Conservation (phyloP, 2,329 filamentous ascomycete species). For the Exophiala oligosperma region DNA sequence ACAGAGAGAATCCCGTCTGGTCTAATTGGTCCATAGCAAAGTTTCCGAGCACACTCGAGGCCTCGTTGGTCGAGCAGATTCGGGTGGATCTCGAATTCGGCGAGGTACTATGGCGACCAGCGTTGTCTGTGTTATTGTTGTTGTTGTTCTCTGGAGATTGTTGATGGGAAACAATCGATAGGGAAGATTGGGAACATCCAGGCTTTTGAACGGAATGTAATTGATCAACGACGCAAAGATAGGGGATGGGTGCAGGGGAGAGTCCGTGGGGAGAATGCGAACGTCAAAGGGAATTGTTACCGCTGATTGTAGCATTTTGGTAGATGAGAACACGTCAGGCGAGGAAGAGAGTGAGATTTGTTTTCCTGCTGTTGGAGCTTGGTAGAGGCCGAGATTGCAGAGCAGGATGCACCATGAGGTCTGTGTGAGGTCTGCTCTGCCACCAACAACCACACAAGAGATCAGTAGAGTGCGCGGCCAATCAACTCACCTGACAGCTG, state of each 20-base stretch:
- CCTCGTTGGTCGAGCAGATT: not conserved
- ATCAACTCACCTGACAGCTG: constrained; percentile 3
- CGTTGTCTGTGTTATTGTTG: constrained; percentile 15
- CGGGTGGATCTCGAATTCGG: not conserved
- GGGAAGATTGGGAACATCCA: constrained; percentile 20
- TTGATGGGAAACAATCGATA: constrained; percentile 22
- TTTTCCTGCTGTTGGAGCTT: not conserved
- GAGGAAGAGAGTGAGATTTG: not conserved
- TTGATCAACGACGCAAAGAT: constrained; percentile 12
- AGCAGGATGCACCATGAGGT: constrained; percentile 1
- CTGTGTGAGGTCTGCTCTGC: not conserved
- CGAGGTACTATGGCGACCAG: constrained; percentile 5
- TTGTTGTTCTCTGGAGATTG: constrained; percentile 17
- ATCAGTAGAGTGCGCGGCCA: not conserved
- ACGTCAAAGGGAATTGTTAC: constrained; percentile 17
- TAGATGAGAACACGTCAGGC: constrained; percentile 1
- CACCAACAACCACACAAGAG: too few relatives aligned
- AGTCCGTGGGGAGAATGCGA: constrained; percentile 14
- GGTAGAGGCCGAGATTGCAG: not conserved
- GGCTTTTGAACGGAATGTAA: constrained; percentile 17
- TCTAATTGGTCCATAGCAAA: constrained; percentile 15
- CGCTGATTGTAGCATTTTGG: constrained; percentile 3
- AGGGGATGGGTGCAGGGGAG: constrained; percentile 23
- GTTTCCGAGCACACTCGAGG: not conserved
- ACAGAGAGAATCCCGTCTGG: constrained; percentile 13